These are phyloP conservation scores for Geranium rotundifolium DNA, from an alignment of 345 rosid species.

Conservation along the genomic window DNA sequence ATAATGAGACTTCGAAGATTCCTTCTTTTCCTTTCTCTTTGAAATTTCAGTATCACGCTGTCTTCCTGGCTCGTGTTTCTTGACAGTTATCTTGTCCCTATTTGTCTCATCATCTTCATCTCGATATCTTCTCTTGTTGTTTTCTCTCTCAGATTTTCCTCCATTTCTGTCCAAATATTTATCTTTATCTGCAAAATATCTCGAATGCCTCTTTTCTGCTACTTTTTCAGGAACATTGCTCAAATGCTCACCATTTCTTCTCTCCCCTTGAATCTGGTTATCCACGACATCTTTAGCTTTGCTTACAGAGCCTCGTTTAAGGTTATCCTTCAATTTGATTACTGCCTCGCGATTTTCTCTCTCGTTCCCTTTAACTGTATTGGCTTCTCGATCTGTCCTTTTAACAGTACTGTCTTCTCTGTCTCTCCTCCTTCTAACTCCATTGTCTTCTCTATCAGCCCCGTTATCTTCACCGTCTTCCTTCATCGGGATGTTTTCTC, in stretches of 20 bases:
- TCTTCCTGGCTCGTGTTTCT: constrained; percentile 39
- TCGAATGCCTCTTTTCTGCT: constrained; percentile 35
- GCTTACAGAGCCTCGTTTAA: constrained; percentile 18
- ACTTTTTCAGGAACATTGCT: constrained; percentile 23
- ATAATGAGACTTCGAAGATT: constrained; percentile 34
- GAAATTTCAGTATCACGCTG: constrained; percentile 29
- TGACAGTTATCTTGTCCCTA: constrained; percentile 25
- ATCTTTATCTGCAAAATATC: constrained; percentile 32
- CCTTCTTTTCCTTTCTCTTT: constrained; percentile 42
- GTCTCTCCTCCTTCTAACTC: constrained; percentile 6
- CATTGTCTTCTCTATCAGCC: constrained; percentile 10
- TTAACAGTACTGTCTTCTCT: constrained; percentile 8
- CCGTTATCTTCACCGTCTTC: constrained; percentile 12
- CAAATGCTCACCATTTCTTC: constrained; percentile 20
- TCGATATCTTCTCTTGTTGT: constrained; percentile 35
- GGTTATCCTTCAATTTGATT: constrained; percentile 33
- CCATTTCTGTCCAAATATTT: constrained; percentile 25
- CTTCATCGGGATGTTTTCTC: constrained; percentile 12
- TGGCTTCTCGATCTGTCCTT: too few relatives aligned
- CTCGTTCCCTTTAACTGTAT: constrained; percentile 7
- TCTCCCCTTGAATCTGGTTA: constrained; percentile 22
- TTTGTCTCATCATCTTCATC: constrained; percentile 31
- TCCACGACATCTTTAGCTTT: constrained; percentile 12
- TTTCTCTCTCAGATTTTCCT: constrained; percentile 33
- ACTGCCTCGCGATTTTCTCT: constrained; percentile 19